Evolutionary conservation across 805 yeast genomes (phyloP), one percentile per base, ranked within the genome.

Genomic region (Candida vaughaniae): DNA sequence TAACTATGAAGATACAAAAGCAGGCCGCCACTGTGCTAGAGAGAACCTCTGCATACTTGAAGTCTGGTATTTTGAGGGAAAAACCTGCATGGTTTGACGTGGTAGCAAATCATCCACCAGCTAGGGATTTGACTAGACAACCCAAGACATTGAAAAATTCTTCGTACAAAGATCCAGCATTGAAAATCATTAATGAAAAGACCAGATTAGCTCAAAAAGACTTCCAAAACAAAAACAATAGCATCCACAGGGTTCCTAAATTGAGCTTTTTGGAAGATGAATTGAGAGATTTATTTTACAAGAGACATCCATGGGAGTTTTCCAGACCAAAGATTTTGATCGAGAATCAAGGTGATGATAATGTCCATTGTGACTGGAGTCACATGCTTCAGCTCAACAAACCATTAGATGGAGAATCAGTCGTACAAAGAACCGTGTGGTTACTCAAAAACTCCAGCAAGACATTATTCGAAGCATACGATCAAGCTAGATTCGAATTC

Each of bases 261-360:
- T 64, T 85, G 52, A 60, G 58, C 39, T 82, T 74, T 48, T 58
- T 78, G 36, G 93, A 91, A 60, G 99, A 93, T 62, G 79, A 82
- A 50, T 63, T 93, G 49, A 78, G 99, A 66, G 71, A 76, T 31
- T 69, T 85, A 16, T 93, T 93, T 55, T 91, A 82, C 61, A 79
- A 80, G 41, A 96, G 90, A 57, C 99, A 93, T 62, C 99, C 99
- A 5, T 93, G 99, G 99, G 99, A 93, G 63, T 69, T 90, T 36
- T 87, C 98, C 1, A 77, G 95, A 49, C 96, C 98, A 10, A 86
- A 85, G 56, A 72, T 78, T 19, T 64, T 93, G 47, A 73, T 89
- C 31, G 99, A 93, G 60, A 85, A 80, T 51, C 71, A 73, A 25
- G 86, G 85, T 6, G 67, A 73, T 29, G 87, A 84, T 31, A 51